Conservation (phyloP, 164 flowering plant species). For the Taxillus chinensis region DNA sequence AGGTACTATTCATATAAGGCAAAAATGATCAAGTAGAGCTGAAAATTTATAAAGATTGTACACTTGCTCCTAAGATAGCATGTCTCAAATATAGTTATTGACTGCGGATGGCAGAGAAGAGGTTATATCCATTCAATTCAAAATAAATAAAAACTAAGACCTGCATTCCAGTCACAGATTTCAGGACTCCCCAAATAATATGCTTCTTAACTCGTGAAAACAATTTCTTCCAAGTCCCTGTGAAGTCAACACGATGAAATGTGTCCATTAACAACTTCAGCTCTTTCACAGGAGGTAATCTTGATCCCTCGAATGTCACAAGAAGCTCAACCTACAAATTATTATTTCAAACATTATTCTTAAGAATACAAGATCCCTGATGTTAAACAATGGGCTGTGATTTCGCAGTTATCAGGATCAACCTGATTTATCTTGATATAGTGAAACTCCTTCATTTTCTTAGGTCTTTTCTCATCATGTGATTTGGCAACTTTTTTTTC, state of each 20-base stretch:
- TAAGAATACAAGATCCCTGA: background rate
- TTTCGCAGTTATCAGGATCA: slow-evolving; percentile 8
- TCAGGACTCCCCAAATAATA: slow-evolving; percentile 93
- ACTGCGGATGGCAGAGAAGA: too few species aligned
- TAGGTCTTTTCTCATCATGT: slow-evolving; percentile 76
- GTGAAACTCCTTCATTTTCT: slow-evolving; percentile 88
- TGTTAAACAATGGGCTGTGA: background rate
- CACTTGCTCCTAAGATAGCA: too few species aligned
- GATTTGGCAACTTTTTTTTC: slow-evolving; percentile 73
- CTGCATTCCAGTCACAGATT: slow-evolving; percentile 99
- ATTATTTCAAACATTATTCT: background rate
- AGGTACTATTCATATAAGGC: too few species aligned
- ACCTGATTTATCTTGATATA: slow-evolving; percentile 98
- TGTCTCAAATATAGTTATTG: too few species aligned
- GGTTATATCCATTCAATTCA: too few species aligned
- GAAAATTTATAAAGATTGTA: too few species aligned
- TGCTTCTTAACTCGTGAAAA: slow-evolving; percentile 96
- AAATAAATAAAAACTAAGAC: slow-evolving; percentile 15
- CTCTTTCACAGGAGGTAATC: slow-evolving; percentile 73
- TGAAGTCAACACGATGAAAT: slow-evolving; percentile 81
- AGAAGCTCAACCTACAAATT: slow-evolving; percentile 71
- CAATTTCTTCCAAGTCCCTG: slow-evolving; percentile 92
- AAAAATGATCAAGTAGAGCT: too few species aligned
- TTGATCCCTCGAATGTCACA: slow-evolving; percentile 80
- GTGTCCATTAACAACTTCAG: slow-evolving; percentile 90